These are phyloP conservation scores for Talaromyces liani DNA, from an alignment of 495 filamentous ascomycete species.

Conservation along the genomic window DNA sequence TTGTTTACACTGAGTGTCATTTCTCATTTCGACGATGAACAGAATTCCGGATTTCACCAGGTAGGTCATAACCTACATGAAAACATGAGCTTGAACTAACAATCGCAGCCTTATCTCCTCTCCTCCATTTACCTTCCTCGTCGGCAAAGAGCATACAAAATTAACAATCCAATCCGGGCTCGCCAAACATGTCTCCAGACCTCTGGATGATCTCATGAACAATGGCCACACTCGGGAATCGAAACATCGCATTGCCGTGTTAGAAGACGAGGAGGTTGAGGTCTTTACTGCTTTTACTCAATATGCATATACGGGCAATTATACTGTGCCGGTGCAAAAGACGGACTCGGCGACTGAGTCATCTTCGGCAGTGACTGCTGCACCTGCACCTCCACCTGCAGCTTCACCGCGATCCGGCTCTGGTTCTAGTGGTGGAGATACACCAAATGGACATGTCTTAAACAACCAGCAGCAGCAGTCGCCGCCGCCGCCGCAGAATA, in stretches of 20 bases:
- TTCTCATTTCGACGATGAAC: constrained; percentile 7
- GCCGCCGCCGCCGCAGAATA: neutral
- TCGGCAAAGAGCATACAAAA: constrained; percentile 36
- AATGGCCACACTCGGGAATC: constrained; percentile 39
- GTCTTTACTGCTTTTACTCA: constrained; percentile 42
- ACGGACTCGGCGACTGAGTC: neutral
- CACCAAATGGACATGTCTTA: neutral
- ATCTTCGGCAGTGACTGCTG: neutral
- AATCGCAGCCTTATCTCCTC: constrained; percentile 33
- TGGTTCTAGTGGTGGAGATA: neutral
- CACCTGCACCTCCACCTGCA: neutral
- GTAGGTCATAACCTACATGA: neutral
- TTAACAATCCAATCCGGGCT: constrained; percentile 41
- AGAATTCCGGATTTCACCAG: constrained; percentile 11
- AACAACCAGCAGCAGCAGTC: neutral
- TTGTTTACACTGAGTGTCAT: neutral
- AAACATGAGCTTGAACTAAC: neutral
- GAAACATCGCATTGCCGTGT: constrained; percentile 30
- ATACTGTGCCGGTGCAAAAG: constrained; percentile 24
- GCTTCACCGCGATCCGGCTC: constrained; percentile 1
- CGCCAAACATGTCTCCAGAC: constrained; percentile 38
- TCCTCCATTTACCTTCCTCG: constrained; percentile 41
- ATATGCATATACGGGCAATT: constrained; percentile 44
- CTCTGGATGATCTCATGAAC: constrained; percentile 39
- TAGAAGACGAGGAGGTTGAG: constrained; percentile 40